Percentiles rank a stretch among this genome's conserved stretches.
phyloP scores from a whole-genome alignment of 1,284 basidiomycete species.

The Takashimella tepidaria region DNA sequence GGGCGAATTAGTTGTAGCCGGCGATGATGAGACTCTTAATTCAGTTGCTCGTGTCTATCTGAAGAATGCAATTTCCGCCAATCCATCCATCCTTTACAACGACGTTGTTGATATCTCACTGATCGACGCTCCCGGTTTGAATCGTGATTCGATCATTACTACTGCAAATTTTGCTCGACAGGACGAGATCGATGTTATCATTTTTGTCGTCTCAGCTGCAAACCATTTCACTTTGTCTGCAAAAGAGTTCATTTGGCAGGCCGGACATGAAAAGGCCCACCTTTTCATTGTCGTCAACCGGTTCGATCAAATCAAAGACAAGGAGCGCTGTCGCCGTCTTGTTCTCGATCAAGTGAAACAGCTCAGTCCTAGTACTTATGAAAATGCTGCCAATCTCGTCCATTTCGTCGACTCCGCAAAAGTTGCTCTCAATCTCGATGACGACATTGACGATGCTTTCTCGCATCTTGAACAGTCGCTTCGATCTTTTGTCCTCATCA shows the following conservation, averaged over 20 bases:
- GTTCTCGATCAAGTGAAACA: slow-evolving; percentile 93
- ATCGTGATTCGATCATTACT: slow-evolving; percentile 92
- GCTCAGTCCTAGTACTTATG: slow-evolving; percentile 85
- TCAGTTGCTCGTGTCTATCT: slow-evolving; percentile 80
- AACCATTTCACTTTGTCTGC: slow-evolving; percentile 98
- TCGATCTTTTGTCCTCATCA: slow-evolving; percentile 90
- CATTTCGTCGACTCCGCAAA: slow-evolving; percentile 93
- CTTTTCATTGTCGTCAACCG: slow-evolving; percentile 97
- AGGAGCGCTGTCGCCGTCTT: slow-evolving; percentile 81
- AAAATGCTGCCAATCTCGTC: slow-evolving; percentile 86
- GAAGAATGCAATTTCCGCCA: slow-evolving; percentile 62
- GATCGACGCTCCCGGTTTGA: slow-evolving; percentile 96
- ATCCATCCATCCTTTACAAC: slow-evolving; percentile 86
- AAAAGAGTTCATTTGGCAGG: slow-evolving; percentile 89
- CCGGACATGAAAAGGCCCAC: slow-evolving; percentile 95
- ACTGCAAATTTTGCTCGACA: slow-evolving; percentile 94
- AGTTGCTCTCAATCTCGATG: slow-evolving; percentile 39
- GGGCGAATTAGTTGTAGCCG: slow-evolving; percentile 65
- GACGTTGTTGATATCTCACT: slow-evolving; percentile 96
- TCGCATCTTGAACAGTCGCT: slow-evolving; percentile 85
- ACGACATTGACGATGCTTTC: slow-evolving; percentile 66
- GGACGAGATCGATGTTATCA: slow-evolving; percentile 97
- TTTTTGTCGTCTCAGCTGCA: slow-evolving; percentile 96
- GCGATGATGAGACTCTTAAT: slow-evolving; percentile 64
- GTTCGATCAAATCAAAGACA: slow-evolving; percentile 92